phyloP scores from a whole-genome alignment of 495 filamentous ascomycete species.

The Glarea lozoyensis region DNA sequence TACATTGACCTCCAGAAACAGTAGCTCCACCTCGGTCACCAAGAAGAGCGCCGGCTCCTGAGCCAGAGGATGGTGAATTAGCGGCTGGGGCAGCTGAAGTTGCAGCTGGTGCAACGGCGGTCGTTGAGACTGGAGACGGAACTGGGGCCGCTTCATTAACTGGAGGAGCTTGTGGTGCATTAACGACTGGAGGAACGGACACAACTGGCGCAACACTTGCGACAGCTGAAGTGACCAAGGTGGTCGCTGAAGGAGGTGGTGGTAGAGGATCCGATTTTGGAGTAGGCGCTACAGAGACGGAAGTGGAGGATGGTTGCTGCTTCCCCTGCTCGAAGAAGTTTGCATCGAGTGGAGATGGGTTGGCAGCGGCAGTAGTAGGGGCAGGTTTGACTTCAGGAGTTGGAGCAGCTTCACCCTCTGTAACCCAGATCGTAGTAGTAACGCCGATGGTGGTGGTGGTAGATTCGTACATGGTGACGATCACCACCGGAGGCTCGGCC shows the following conservation, averaged over 20 bases:
- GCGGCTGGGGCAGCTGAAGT: slow-evolving; percentile 1
- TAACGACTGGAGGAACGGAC: too few relatives aligned
- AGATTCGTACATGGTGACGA: slow-evolving; percentile 35
- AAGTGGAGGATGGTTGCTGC: not conserved
- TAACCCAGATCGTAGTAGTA: slow-evolving; percentile 28
- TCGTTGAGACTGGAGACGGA: slow-evolving; percentile 16
- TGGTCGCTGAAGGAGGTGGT: not conserved
- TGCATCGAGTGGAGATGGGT: slow-evolving; percentile 25
- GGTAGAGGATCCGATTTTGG: slow-evolving; percentile 2
- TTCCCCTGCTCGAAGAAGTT: slow-evolving; percentile 10
- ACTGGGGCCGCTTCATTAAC: slow-evolving; percentile 13
- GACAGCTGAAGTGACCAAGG: not conserved
- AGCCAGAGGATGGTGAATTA: slow-evolving; percentile 5
- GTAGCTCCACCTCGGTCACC: too few relatives aligned
- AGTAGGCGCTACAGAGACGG: slow-evolving; percentile 7
- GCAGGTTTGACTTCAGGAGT: slow-evolving; percentile 28
- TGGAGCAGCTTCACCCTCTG: slow-evolving; percentile 13
- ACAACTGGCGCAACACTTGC: slow-evolving; percentile 6
- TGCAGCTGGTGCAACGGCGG: not conserved
- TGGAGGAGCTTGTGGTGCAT: too few relatives aligned
- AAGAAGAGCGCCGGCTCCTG: not conserved
- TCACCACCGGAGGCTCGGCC: slow-evolving; percentile 12
- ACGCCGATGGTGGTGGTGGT: slow-evolving; percentile 26
- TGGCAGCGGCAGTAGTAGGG: slow-evolving; percentile 24
- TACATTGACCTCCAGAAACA: slow-evolving; percentile 10